Evolutionary conservation across 2,329 filamentous ascomycete species (phyloP), one percentile per base, ranked within the genome.

Genomic region (Xylariales sp.): DNA sequence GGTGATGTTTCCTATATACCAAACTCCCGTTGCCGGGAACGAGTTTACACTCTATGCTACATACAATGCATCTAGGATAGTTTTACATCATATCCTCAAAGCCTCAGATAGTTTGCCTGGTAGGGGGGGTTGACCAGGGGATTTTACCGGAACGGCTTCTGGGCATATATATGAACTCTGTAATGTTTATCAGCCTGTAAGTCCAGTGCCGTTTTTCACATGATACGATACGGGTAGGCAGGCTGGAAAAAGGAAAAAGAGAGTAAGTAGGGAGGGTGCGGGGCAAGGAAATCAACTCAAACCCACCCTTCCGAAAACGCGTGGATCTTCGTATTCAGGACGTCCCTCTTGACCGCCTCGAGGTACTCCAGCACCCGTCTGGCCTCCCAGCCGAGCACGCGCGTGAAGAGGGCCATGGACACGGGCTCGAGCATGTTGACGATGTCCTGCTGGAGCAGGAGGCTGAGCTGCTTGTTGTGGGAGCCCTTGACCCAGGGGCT

Each of bases 401-500:
- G 64, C 45, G 72, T 74, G 53, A 75, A 74, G 18, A 75, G 72
- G 23, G 73, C 73, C 68, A 75, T 73, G 54, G 64, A 71, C 45
- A 75, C 65, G 57, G 72, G 68, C 59, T 75, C 74, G 36, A 75
- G 67, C 54, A 69, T 71, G 41, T 58, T 61, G 1, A 70, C 34
- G 58, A 75, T 65, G 52, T 75, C 71, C 50, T 70, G 69, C 69
- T 74, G 72, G 14, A 74, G 63, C 64, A 74, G 59, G 10, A 73
- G 30, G 28, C 67, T 70, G 5, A 73, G 56, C 30, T 74, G 65
- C 69, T 75, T 75, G 48, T 73, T 69, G 10, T 69, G 62, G 3
- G 18, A 18, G 34, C 71, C 69, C 61, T 71, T 72, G 34, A 70
- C 57, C 74, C 74, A 75, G 36, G 73, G 73, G 55, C 60, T 74